A percentile compares a stretch with the other conserved stretches of the same genome.
These are phyloP conservation scores for Boletellus sp. DNA, from an alignment of 768 basidiomycete species.

Conservation along the genomic window DNA sequence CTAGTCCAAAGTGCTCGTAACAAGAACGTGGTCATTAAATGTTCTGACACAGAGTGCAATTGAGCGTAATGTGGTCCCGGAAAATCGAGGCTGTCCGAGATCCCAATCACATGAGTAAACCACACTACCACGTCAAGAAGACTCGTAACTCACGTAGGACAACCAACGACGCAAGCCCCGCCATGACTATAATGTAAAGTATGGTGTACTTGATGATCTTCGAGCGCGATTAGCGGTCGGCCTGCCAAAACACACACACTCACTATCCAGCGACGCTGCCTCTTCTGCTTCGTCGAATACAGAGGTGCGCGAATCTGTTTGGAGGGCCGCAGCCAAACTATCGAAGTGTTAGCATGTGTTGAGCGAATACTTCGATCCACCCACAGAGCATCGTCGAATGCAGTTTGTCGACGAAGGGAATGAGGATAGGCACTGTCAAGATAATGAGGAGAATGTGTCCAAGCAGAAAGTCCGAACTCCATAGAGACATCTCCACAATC, in stretches of 20 bases:
- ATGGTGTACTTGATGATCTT: slow-evolving; percentile 83
- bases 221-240: neutral
- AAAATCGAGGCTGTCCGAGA: slow-evolving; percentile 64
- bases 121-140: neutral
- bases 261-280: slow-evolving; percentile 88
- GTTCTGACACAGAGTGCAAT: slow-evolving; percentile 81
- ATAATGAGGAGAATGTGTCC: slow-evolving; percentile 83
- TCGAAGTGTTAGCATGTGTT: slow-evolving; percentile 7
- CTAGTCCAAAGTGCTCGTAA: slow-evolving; percentile 10
- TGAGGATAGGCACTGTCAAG: slow-evolving; percentile 76
- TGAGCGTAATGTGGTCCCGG: slow-evolving; percentile 71
- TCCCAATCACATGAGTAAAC: slow-evolving; percentile 11
- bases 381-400: slow-evolving; percentile 93
- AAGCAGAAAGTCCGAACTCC: slow-evolving; percentile 92
- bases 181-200: slow-evolving; percentile 74
- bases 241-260: slow-evolving; percentile 22
- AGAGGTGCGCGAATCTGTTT: slow-evolving; percentile 92
- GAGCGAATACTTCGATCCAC: slow-evolving; percentile 27
- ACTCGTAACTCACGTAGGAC: slow-evolving; percentile 61
- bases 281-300: slow-evolving; percentile 92
- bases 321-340: slow-evolving; percentile 93
- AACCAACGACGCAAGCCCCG: slow-evolving; percentile 76
- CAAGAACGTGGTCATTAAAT: slow-evolving; percentile 55
- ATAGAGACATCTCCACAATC: slow-evolving; percentile 95
- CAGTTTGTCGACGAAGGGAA: slow-evolving; percentile 83